A percentile compares a stretch with the other conserved stretches of the same genome.
phyloP scores from a whole-genome alignment of 1,139 yeast species.

The Barnettozyma hawaiiensis region DNA sequence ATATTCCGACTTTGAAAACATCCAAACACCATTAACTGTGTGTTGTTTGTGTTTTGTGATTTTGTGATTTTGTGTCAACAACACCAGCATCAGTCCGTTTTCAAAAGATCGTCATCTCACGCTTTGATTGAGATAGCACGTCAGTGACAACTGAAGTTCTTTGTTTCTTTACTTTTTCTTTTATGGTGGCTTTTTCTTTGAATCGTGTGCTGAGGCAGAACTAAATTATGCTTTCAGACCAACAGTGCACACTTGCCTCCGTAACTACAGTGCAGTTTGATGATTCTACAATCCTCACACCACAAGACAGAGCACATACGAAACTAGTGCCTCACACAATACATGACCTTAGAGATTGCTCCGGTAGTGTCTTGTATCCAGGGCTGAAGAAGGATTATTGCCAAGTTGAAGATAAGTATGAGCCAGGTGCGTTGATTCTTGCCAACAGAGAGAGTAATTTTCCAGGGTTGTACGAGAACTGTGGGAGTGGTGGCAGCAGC shows the following conservation, averaged over 20 bases:
- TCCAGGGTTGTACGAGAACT: background rate
- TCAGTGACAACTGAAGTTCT: too few relatives aligned
- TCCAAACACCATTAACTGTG: constrained; percentile 6
- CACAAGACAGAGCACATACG: background rate
- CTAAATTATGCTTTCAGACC: too few relatives aligned
- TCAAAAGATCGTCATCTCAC: background rate
- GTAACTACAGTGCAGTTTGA: background rate
- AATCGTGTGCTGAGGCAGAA: too few relatives aligned
- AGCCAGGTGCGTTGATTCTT: constrained; percentile 13
- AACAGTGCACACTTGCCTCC: background rate
- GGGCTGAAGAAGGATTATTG: background rate
- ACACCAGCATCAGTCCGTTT: background rate
- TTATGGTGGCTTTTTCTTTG: too few relatives aligned
- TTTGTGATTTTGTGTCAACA: background rate
- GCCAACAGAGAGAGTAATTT: constrained; percentile 9
- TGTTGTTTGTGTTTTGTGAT: background rate
- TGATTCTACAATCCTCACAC: background rate
- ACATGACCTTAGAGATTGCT: background rate
- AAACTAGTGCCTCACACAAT: background rate
- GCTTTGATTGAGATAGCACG: too few relatives aligned
- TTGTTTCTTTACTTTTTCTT: too few relatives aligned
- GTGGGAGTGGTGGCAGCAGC: background rate
- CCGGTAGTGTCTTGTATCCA: background rate
- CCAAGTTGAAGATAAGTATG: background rate
- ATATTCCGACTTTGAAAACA: background rate